Base-by-base conservation (phyloP, 768 basidiomycete genomes). In the Infundibulicybe gibba region DNA sequence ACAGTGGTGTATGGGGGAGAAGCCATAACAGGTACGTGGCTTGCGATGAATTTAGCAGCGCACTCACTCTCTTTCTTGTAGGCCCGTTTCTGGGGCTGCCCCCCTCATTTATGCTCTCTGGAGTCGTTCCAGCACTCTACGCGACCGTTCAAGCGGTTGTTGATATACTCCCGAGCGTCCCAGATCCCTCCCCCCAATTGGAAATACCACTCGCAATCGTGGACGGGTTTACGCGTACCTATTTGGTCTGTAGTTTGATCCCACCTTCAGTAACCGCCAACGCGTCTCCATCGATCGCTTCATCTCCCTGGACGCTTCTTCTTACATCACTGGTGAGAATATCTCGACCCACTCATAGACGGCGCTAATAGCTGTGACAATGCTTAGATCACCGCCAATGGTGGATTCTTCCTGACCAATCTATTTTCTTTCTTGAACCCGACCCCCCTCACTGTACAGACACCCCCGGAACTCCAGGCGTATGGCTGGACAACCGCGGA, bases 401-500 rank as follows among this genome's bases (percentile, higher is more conserved):
- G 77, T 3, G 90, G 90, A 5, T 90, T 90, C 72, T 87, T 94
- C 73, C 57, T 90, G 53, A 74, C 77, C 30, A 87, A 85, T 67
- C 68, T 86, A 40, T 78, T 86, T 67, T 85, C 84, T 32, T 80
- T 90, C 65, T 72, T 91, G 35, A 79, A 84, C 49, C 88, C 91
- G 0, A 81, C 82, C 5, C 70, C 85, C 0, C 71, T 90, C 49
- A 58, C 76, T 5, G 62, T 94, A 16, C 71, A 81, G 31, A 92
- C 90, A 0, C 93, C 94, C 1, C 74, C 83, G 0, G 93, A 94
- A 61, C 74, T 97, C 6, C 73, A 74, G 44, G 77, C 89, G 0
- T 86, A 85, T 48, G 94, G 94, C 11, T 95, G 93, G 93, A 86
- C 83, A 37, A 80, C 83, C 17, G 77, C 81, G 0, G 94, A 95